phyloP scores from a whole-genome alignment of 202 grass and related monocot species.

The Saccharum hybrid region DNA sequence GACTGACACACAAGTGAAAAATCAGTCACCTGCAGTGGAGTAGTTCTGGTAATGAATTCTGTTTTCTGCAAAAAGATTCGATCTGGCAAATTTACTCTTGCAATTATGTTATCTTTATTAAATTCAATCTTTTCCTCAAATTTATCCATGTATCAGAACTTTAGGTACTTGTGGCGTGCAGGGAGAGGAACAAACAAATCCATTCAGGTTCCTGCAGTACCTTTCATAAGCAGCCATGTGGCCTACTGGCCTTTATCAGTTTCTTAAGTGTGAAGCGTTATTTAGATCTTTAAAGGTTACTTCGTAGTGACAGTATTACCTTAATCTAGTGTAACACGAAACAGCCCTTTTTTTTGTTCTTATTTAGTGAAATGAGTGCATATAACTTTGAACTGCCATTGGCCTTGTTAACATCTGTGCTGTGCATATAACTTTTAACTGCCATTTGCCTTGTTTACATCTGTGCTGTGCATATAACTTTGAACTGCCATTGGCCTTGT shows the following conservation, averaged over 20 bases:
- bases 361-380: constrained; percentile 13
- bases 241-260: background rate
- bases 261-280: constrained; percentile 8
- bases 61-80: background rate
- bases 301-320: background rate
- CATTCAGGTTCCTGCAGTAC: constrained; percentile 2
- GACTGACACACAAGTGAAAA: too few relatives aligned
- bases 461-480: constrained; percentile 22
- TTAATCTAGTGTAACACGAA: background rate
- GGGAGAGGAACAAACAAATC: background rate
- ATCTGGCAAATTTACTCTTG: background rate
- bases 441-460: constrained; percentile 23
- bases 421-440: constrained; percentile 7
- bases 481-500: background rate
- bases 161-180: constrained; percentile 29
- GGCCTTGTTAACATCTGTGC: too few relatives aligned
- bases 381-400: background rate
- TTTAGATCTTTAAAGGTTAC: constrained; percentile 19
- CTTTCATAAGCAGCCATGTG: constrained; percentile 25
- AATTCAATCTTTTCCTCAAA: background rate
- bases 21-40: too few relatives aligned
- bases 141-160: constrained; percentile 1
- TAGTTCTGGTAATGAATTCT: background rate
- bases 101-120: constrained; percentile 3
- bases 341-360: background rate